Conservation (phyloP, 495 filamentous ascomycete genomes). For the Daldinia childiae region DNA sequence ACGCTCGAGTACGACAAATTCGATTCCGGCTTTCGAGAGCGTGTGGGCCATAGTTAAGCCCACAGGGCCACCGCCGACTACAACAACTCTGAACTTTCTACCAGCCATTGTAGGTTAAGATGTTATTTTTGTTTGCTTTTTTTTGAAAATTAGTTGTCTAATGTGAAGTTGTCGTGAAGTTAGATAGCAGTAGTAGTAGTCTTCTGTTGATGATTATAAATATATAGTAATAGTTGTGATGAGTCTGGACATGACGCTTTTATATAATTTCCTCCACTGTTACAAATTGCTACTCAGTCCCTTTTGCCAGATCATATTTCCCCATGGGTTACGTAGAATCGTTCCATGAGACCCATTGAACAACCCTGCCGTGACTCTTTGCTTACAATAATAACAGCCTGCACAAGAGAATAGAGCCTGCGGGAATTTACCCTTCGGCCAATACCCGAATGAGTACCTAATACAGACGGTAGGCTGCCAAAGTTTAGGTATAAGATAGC, state of each 20-base stretch:
- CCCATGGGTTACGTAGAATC: neutral
- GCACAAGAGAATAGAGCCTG: neutral
- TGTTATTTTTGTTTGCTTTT: neutral
- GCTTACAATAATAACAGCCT: neutral
- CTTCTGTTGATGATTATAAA: neutral
- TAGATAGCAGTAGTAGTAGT: neutral
- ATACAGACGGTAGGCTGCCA: no score
- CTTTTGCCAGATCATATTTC: neutral
- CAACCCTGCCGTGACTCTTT: neutral
- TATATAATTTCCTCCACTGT: neutral
- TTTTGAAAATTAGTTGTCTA: neutral
- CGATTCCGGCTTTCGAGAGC: constrained; percentile 52
- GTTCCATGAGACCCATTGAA: neutral
- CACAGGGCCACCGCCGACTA: constrained; percentile 58
- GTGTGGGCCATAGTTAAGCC: constrained; percentile 56
- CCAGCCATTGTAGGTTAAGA: constrained; percentile 7
- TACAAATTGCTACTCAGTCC: neutral
- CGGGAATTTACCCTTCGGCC: neutral
- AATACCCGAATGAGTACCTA: neutral
- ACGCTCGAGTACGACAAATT: constrained; percentile 58
- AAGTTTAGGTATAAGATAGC: no score
- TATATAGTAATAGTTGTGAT: neutral
- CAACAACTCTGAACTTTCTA: constrained; percentile 53
- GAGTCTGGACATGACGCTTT: neutral
- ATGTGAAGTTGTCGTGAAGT: neutral